A percentile compares a stretch with the other conserved stretches of the same genome.
These are phyloP conservation scores for Colletotrichum tabaci DNA, from an alignment of 2,329 filamentous ascomycete species.

Conservation along the genomic window DNA sequence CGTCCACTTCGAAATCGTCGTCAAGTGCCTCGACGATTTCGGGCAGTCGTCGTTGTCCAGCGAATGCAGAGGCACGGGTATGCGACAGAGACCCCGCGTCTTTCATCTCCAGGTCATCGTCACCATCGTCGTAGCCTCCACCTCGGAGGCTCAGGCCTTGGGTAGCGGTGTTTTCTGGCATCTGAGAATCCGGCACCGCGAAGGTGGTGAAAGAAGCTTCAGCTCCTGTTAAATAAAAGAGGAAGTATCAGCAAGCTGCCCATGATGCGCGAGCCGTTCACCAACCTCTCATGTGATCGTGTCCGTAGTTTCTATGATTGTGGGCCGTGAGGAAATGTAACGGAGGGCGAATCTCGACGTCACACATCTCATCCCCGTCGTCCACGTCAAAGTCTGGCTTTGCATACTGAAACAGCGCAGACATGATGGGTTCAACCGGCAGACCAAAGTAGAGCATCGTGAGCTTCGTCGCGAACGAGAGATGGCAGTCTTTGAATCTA, in stretches of 20 bases:
- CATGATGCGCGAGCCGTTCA: too few species aligned
- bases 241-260: neutral
- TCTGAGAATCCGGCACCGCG: conserved; percentile 26
- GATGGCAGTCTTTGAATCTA: conserved; percentile 49
- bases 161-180: conserved; percentile 1
- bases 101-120: conserved; percentile 19
- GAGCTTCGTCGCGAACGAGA: conserved; percentile 58
- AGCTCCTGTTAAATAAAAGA: conserved; percentile 38
- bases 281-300: conserved; percentile 43
- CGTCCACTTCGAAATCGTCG: neutral
- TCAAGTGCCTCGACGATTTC: neutral
- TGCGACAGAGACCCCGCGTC: neutral
- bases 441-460: conserved; percentile 64
- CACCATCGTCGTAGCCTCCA: conserved; percentile 12
- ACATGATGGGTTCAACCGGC: conserved; percentile 57
- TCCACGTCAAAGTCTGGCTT: conserved; percentile 46
- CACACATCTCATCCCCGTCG: conserved; percentile 43
- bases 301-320: conserved; percentile 50
- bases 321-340: conserved; percentile 53
- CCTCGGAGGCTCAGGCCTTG: conserved; percentile 31
- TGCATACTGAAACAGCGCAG: conserved; percentile 41
- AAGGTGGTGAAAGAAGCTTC: conserved; percentile 25
- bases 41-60: neutral
- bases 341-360: conserved; percentile 46
- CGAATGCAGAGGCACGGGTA: neutral